These are phyloP conservation scores for Panicum miliaceum DNA, from an alignment of 176 grass and related monocot species.

Conservation along the genomic window DNA sequence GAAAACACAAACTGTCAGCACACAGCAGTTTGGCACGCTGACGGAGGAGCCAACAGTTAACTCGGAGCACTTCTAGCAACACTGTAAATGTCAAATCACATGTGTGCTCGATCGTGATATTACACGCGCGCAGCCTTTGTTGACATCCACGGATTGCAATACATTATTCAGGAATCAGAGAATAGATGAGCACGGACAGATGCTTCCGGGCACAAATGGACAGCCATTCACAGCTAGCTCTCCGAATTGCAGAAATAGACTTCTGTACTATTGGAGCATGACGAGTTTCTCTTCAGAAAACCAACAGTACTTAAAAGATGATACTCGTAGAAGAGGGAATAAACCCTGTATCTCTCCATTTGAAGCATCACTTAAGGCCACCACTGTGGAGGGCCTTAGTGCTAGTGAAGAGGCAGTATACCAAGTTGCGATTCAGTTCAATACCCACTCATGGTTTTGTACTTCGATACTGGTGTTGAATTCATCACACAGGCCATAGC, in stretches of 20 bases:
- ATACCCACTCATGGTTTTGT: neutral
- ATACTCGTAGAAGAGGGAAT: neutral
- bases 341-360: neutral
- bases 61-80: neutral
- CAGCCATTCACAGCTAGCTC: conserved; percentile 1
- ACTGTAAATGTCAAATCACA: conserved; percentile 16
- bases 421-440: conserved; percentile 1
- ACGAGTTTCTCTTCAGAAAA: neutral
- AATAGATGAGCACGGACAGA: conserved; percentile 17
- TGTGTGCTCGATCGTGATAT: neutral
- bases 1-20: neutral
- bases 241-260: neutral
- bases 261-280: neutral
- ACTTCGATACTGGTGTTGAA: neutral
- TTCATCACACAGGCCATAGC: neutral
- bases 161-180: neutral
- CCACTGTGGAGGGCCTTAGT: too few relatives aligned
- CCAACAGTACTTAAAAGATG: neutral
- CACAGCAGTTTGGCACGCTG: neutral
- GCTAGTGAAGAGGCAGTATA: neutral
- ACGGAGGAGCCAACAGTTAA: neutral
- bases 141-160: conserved; percentile 13
- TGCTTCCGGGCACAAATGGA: conserved; percentile 24
- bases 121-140: neutral
- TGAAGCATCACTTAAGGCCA: too few relatives aligned